Evolutionary conservation across 441 rosid genomes (phyloP), one percentile per base, ranked within the genome.

Genomic region (Breynia disticha): DNA sequence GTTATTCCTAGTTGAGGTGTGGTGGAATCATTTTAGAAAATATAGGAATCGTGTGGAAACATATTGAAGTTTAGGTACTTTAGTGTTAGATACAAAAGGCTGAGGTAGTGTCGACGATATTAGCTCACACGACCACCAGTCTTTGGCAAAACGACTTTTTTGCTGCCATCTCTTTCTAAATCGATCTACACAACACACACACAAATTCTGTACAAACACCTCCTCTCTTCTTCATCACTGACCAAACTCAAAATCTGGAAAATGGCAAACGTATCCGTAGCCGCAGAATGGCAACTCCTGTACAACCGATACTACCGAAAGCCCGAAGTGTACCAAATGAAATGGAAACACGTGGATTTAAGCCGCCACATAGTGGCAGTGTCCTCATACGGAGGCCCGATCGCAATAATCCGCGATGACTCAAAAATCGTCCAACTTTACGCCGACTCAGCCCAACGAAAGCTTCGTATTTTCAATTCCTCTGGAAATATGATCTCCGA

Each of bases 211-310:
- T n/a, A n/a, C n/a, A n/a, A n/a, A n/a, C n/a, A n/a, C n/a, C n/a
- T n/a, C n/a, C 32, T 24, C 32, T 24, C 32, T 24, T 24, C 32
- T 24, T 24, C 32, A 7, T 24, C 32, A 24, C 7, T 24, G 4
- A 24, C 3, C 32, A 24, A 24, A 24, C 32, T 2, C 32, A 24
- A 3, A 24, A 12, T 10, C 52, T 21, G 8, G 7, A 13, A 10
- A 16, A 94, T 94, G 99, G 82, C 99, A 35, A 90, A 80, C 59
- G 90, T 89, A 14, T 80, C 99, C 9, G 97, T 90, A n/a, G 96
- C 96, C 39, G 97, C 99, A n/a, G 99, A 90, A 57, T 94, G 99
- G 99, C 96, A 85, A 70, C 89, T 94, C 55, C 95, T 94, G 14
- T 68, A 71, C 67, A 80, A 90, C 51, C 69, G 90, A 9, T 94